Conservation (phyloP, 2,329 filamentous ascomycete genomes). For the Ophiocordyceps unilateralis region DNA sequence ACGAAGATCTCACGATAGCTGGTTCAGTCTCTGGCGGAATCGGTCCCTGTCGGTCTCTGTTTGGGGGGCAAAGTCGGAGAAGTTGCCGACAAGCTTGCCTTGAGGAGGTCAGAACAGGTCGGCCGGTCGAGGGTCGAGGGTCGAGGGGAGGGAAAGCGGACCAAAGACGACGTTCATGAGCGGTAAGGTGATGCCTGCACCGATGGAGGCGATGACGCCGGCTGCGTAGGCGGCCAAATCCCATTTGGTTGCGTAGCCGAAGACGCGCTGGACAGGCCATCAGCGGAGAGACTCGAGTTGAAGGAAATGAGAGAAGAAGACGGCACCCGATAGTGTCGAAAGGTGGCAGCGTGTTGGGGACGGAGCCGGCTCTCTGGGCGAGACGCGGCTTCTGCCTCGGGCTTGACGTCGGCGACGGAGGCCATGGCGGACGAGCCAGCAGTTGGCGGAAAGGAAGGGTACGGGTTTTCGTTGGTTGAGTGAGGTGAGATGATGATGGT, state of each 20-base stretch:
- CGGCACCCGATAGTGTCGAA: conserved; percentile 25
- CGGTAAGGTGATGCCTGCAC: conserved; percentile 36
- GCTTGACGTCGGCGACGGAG: not conserved
- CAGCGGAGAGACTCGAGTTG: too few species aligned
- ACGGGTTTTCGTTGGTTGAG: too few species aligned
- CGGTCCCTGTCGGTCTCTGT: conserved; percentile 13
- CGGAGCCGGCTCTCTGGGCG: conserved; percentile 1
- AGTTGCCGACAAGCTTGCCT: conserved; percentile 29
- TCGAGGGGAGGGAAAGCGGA: conserved; percentile 7
- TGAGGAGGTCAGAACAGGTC: conserved; percentile 1
- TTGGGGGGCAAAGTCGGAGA: conserved; percentile 23
- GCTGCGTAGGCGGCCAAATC: conserved; percentile 29
- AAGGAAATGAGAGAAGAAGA: not conserved
- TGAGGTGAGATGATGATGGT: too few species aligned
- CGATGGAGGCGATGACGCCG: conserved; percentile 31
- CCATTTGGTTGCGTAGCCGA: conserved; percentile 34
- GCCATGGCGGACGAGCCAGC: too few species aligned
- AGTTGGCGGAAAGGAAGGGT: not conserved
- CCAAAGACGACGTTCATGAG: conserved; percentile 44
- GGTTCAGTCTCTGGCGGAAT: conserved; percentile 25
- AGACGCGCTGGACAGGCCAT: conserved; percentile 23
- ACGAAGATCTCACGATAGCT: conserved; percentile 19
- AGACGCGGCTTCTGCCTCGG: not conserved
- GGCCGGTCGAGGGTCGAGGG: not conserved
- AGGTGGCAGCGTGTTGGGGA: conserved; percentile 22